phyloP scores from a whole-genome alignment of 177 flowering plant genomes.

The Vitis hybrid region DNA sequence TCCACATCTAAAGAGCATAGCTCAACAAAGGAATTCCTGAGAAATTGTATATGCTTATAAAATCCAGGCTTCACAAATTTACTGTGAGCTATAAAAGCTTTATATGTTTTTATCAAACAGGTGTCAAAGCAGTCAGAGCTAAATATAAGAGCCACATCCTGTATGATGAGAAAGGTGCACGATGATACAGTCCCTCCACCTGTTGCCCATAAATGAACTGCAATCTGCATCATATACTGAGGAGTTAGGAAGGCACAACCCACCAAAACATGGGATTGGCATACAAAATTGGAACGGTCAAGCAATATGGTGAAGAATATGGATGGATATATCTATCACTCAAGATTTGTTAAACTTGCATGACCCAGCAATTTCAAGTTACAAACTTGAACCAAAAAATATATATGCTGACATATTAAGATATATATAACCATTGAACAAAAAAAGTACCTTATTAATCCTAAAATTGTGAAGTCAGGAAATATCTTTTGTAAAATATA shows the following conservation, averaged over 20 bases:
- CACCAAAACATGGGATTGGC: not conserved
- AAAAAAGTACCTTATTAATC: too few species aligned
- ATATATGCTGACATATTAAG: not conserved
- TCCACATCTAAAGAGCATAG: conserved; percentile 70
- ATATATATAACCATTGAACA: not conserved
- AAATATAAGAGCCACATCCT: conserved; percentile 46
- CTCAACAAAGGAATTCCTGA: conserved; percentile 62
- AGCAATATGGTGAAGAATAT: not conserved
- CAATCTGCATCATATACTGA: conserved; percentile 48
- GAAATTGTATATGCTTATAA: conserved; percentile 48
- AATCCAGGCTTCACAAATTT: conserved; percentile 50
- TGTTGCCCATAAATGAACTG: conserved; percentile 84
- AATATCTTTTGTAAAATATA: too few species aligned
- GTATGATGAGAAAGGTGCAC: conserved; percentile 53
- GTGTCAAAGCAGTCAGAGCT: conserved; percentile 45
- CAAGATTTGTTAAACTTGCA: not conserved
- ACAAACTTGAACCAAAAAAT: not conserved
- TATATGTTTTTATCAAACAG: conserved; percentile 61
- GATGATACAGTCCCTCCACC: conserved; percentile 56
- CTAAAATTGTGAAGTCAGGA: too few species aligned
- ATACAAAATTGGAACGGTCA: not conserved
- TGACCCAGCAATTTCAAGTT: not conserved
- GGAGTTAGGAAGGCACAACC: not conserved
- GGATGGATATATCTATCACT: not conserved
- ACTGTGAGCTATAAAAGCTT: conserved; percentile 58